These are phyloP conservation scores for Aspergillus fischeri DNA, from an alignment of 2,329 filamentous ascomycete species.

Conservation along the genomic window DNA sequence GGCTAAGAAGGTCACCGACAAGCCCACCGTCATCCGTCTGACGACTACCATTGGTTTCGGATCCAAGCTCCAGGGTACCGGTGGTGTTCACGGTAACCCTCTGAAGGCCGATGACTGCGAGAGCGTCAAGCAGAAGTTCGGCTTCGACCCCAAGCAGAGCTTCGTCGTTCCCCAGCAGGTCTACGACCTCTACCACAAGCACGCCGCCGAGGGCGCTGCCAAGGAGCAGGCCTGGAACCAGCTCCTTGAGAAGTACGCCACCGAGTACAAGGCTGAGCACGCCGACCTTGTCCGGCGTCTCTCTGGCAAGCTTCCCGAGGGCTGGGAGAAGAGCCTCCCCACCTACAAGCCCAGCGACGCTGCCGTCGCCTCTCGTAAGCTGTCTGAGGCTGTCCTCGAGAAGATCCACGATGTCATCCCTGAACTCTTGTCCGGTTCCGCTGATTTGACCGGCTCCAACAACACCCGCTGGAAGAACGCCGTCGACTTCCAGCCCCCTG, in stretches of 20 bases:
- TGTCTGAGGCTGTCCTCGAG: conserved; percentile 88
- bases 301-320: conserved; percentile 79
- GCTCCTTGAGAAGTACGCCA: conserved; percentile 79
- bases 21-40: conserved; percentile 95
- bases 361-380: conserved; percentile 88
- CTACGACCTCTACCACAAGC: conserved; percentile 85
- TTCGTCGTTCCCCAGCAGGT: conserved; percentile 94
- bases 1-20: conserved; percentile 84
- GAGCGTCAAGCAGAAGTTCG: conserved; percentile 90
- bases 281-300: conserved; percentile 78
- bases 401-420: conserved; percentile 80
- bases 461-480: conserved; percentile 97
- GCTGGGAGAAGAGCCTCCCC: conserved; percentile 92
- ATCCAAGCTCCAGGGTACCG: conserved; percentile 86
- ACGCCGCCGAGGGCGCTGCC: conserved; percentile 78
- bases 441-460: conserved; percentile 97
- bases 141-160: conserved; percentile 89
- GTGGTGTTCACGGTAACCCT: conserved; percentile 92
- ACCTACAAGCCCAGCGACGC: conserved; percentile 82
- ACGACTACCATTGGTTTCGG: conserved; percentile 97
- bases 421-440: conserved; percentile 92
- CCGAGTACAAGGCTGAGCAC: conserved; percentile 72
- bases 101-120: conserved; percentile 92
- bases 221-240: conserved; percentile 93
- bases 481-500: conserved; percentile 92